Percentiles rank a stretch among this genome's conserved stretches.
Conservation (phyloP, 179 eudicot genomes). For the Vitellaria paradoxa region DNA sequence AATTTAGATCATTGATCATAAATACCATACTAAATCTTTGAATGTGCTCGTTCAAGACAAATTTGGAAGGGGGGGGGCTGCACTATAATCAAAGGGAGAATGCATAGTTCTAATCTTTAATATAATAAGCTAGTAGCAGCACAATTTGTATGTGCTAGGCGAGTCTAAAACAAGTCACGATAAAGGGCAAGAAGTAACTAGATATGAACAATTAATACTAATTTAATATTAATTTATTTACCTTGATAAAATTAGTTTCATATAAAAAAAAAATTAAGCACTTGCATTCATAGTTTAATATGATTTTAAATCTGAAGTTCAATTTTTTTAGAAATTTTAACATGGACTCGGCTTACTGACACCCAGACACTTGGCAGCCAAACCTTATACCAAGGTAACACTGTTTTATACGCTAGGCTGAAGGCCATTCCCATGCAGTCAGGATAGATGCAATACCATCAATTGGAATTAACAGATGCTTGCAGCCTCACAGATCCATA, state of each 20-base stretch:
- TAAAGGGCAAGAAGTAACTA: neutral
- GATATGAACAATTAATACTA: neutral
- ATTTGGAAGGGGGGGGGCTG: neutral
- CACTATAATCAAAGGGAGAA: neutral
- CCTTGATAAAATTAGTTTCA: neutral
- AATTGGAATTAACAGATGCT: neutral
- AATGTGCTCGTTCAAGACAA: neutral
- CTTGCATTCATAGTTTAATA: slow-evolving; percentile 1
- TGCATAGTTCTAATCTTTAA: neutral
- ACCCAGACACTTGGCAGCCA: neutral
- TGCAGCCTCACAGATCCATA: neutral
- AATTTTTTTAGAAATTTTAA: neutral
- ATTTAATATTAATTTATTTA: too few species aligned
- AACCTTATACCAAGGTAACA: neutral
- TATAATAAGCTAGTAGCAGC: neutral
- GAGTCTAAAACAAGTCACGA: neutral
- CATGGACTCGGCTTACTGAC: neutral
- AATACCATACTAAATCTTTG: neutral
- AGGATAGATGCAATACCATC: neutral
- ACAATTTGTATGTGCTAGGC: neutral
- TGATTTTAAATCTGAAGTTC: neutral
- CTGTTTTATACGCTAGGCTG: neutral
- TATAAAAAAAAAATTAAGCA: neutral
- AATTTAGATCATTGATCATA: neutral
- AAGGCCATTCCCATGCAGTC: neutral